These are phyloP conservation scores for Lentinus brumalis DNA, from an alignment of 768 basidiomycete genomes.

Conservation along the genomic window DNA sequence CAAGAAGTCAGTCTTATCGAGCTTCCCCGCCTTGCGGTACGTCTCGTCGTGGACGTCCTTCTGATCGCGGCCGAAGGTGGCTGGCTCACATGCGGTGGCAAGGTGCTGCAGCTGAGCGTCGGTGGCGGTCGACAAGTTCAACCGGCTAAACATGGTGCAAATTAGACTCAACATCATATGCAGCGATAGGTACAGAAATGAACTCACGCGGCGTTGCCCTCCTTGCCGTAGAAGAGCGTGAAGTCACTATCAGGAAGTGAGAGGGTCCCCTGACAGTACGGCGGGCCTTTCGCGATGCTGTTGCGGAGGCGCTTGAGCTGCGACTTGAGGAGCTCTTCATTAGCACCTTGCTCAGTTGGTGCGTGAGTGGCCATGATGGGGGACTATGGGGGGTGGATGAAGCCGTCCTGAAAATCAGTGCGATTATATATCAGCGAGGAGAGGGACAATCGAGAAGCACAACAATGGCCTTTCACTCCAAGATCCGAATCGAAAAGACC, in stretches of 20 bases:
- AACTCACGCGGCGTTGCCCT: conserved; percentile 1
- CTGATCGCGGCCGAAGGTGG: conserved; percentile 41
- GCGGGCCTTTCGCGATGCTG: conserved; percentile 14
- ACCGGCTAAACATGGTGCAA: neutral
- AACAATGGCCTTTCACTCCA: too few relatives aligned
- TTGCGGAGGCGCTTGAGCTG: conserved; percentile 5
- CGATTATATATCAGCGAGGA: too few relatives aligned
- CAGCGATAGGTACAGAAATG: too few relatives aligned
- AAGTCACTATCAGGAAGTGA: conserved; percentile 8
- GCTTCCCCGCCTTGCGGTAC: conserved; percentile 47
- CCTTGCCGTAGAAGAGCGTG: conserved; percentile 13
- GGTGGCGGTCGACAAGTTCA: conserved; percentile 15
- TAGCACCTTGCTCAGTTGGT: too few relatives aligned
- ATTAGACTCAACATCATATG: too few relatives aligned
- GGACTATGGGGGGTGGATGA: too few relatives aligned
- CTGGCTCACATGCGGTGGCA: conserved; percentile 39
- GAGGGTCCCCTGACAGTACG: conserved; percentile 17
- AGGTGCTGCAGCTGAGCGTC: conserved; percentile 29
- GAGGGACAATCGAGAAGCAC: too few relatives aligned
- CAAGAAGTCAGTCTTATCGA: conserved; percentile 39
- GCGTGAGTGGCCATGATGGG: too few relatives aligned
- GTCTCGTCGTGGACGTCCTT: conserved; percentile 44
- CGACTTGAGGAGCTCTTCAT: neutral
- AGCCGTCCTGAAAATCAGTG: too few relatives aligned
- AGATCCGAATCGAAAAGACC: too few relatives aligned